Evolutionary conservation across 305 asterid genomes (phyloP), one percentile per base, ranked within the genome.

Genomic region (Rubia peregrina): DNA sequence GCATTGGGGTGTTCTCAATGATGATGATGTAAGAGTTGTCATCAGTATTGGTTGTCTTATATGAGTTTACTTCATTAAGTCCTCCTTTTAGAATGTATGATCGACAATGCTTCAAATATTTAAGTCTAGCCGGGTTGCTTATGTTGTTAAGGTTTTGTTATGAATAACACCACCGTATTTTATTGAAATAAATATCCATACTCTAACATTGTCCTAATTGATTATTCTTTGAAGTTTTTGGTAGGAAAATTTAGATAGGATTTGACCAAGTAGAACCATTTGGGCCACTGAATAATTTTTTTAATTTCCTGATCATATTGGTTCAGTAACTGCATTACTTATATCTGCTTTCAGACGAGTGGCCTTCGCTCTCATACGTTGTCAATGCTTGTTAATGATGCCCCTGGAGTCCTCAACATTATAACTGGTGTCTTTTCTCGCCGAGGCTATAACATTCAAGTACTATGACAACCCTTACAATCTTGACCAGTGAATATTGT

Each of bases 391-490:
- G 98, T 94, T 55, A 88, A 86, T 85, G 98, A 94, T 85, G 81
- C 66, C 80, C 98, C 98, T 76, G 98, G 98, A 81, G 98, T 94
- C 75, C 96, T 94, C 76, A 94, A 91, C 85, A 84, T 88, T 73
- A 86, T 94, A 70, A 88, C 97, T 1, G 98, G 96, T 44, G 96
- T 94, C 81, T 89, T 94, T 80, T 84, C 98, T 77, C 90, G 98
- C 53, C 89, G 97, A 83, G 97, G 98, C 71, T 94, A 91, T 80
- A 94, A 91, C 83, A 94, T 94, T 83, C 98, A 94, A 73, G 98
- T 88, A 85, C 53, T 60, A 73, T 77, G 44, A 70, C 11, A 61
- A 74, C 26, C 62, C 62, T 65, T 9, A 43, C 56, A 68, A 53
- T 63, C 74, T 33, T 12, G 64, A 68, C 76, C 53, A 71, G 42